These are phyloP conservation scores for Fraxinus quadrangulata DNA, from an alignment of 257 asterid species.

Conservation along the genomic window DNA sequence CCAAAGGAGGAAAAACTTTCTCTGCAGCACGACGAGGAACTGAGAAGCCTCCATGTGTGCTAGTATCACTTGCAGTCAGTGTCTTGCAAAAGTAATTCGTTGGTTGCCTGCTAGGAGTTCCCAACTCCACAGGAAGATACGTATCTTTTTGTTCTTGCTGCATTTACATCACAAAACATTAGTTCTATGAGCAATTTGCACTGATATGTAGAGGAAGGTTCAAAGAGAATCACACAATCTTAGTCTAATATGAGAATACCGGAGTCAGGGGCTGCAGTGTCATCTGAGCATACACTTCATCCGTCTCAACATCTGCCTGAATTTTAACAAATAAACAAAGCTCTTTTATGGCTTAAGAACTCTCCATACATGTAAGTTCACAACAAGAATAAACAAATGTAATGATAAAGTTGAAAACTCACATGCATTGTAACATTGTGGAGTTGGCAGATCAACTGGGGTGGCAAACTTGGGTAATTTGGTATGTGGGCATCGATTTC, in stretches of 20 bases:
- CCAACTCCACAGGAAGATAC: constrained; percentile 86
- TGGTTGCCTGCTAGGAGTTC: constrained; percentile 86
- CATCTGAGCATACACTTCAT: constrained; percentile 98
- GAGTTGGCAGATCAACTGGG: constrained; percentile 97
- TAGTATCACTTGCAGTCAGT: constrained; percentile 93
- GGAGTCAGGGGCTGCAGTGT: constrained; percentile 91
- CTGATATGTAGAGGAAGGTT: constrained; percentile 14
- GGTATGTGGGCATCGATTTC: constrained; percentile 94
- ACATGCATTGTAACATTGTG: constrained; percentile 99
- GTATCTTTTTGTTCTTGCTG: constrained; percentile 96
- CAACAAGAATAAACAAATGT: constrained; percentile 5
- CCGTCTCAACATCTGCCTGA: constrained; percentile 99
- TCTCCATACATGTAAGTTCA: constrained; percentile 16
- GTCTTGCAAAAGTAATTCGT: constrained; percentile 97
- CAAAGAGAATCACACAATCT: constrained; percentile 16
- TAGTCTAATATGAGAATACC: constrained; percentile 40
- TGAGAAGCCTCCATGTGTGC: constrained; percentile 97
- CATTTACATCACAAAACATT: constrained; percentile 19
- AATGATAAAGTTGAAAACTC: constrained; percentile 45
- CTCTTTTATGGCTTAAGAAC: background rate
- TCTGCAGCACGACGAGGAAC: constrained; percentile 99
- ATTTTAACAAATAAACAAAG: constrained; percentile 31
- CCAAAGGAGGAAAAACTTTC: constrained; percentile 99
- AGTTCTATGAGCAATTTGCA: constrained; percentile 22
- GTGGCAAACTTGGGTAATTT: constrained; percentile 84